These are phyloP conservation scores for Wickerhamiella spandovensis DNA, from an alignment of 805 yeast genomes.

Conservation along the genomic window DNA sequence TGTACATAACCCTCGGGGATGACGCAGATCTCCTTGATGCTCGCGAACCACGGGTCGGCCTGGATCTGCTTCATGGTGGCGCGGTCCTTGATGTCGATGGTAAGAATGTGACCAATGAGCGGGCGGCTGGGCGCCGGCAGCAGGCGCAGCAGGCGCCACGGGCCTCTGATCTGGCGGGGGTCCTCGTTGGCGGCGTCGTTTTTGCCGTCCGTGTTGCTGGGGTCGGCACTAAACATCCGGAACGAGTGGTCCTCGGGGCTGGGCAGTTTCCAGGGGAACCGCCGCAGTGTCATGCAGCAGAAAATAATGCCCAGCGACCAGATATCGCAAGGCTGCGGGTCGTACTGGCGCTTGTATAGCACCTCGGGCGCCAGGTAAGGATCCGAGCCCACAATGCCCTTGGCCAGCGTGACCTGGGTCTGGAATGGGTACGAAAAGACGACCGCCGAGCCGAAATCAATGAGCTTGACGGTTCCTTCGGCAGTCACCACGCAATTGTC, in stretches of 20 bases:
- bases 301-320: slow-evolving; percentile 91
- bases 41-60: slow-evolving; percentile 42
- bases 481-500: slow-evolving; percentile 82
- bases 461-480: slow-evolving; percentile 67
- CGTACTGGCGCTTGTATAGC: slow-evolving; percentile 44
- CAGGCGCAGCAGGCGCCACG: slow-evolving; percentile 54
- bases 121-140: slow-evolving; percentile 55
- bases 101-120: slow-evolving; percentile 53
- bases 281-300: slow-evolving; percentile 74
- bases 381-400: slow-evolving; percentile 89
- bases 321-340: slow-evolving; percentile 76
- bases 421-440: slow-evolving; percentile 60
- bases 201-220: slow-evolving; percentile 17
- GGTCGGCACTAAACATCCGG: slow-evolving; percentile 37
- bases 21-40: slow-evolving; percentile 30
- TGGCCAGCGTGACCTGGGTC: slow-evolving; percentile 45
- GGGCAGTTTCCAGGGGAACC: slow-evolving; percentile 97
- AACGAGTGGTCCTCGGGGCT: slow-evolving; percentile 60
- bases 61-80: slow-evolving; percentile 44
- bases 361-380: slow-evolving; percentile 95
- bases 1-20: slow-evolving; percentile 6
- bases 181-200: slow-evolving; percentile 16
- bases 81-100: slow-evolving; percentile 44
- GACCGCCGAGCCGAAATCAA: slow-evolving; percentile 90
- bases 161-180: slow-evolving; percentile 39